Conservation (phyloP, 768 basidiomycete species). For the Leccinum longicurvipes region DNA sequence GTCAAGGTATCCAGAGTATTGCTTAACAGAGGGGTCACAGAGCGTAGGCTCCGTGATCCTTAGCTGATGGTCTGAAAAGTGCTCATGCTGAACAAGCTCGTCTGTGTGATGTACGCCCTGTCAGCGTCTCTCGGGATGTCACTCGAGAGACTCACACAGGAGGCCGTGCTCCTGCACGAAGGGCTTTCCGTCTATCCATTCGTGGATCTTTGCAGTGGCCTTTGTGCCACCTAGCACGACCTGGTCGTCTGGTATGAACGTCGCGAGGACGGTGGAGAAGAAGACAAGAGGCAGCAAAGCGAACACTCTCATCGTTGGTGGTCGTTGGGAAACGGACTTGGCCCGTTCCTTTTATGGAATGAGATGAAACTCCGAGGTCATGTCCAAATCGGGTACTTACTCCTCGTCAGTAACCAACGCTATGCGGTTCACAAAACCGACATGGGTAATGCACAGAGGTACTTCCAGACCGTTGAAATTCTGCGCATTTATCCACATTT, state of each 20-base stretch:
- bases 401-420: neutral
- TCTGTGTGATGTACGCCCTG: slow-evolving; percentile 32
- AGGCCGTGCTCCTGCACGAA: slow-evolving; percentile 71
- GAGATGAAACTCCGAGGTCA: too few species aligned
- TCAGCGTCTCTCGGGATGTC: neutral
- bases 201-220: slow-evolving; percentile 50
- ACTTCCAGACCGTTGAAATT: neutral
- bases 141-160: slow-evolving; percentile 52
- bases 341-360: neutral
- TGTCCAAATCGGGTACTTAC: too few species aligned
- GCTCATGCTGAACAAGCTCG: slow-evolving; percentile 58
- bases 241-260: slow-evolving; percentile 42
- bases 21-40: slow-evolving; percentile 72
- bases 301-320: slow-evolving; percentile 38
- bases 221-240: slow-evolving; percentile 34
- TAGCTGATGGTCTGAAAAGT: slow-evolving; percentile 51
- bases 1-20: slow-evolving; percentile 83
- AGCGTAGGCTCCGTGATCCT: slow-evolving; percentile 65
- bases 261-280: slow-evolving; percentile 36
- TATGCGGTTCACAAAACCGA: slow-evolving; percentile 88
- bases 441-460: slow-evolving; percentile 85
- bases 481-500: neutral
- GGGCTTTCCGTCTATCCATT: slow-evolving; percentile 63
- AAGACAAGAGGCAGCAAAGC: slow-evolving; percentile 34
- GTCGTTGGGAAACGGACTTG: neutral